phyloP scores from a whole-genome alignment of 441 rosid species.

The Corymbia calophylla region DNA sequence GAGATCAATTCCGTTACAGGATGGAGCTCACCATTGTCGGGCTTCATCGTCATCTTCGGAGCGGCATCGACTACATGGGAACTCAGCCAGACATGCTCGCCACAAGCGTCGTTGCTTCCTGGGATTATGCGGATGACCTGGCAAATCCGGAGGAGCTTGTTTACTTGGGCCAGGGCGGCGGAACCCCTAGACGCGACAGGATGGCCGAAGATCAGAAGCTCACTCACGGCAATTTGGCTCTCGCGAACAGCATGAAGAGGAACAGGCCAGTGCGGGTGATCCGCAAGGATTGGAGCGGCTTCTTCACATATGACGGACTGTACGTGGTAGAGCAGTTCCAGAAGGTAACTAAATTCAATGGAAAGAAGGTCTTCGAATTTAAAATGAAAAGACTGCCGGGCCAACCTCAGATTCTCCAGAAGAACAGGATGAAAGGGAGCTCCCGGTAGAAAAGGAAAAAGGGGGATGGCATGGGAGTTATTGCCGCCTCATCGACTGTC shows the following conservation, averaged over 20 bases:
- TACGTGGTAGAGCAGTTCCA: background rate
- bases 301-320: slow-evolving; percentile 4
- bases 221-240: background rate
- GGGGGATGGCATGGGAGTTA: too few species aligned
- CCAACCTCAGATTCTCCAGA: background rate
- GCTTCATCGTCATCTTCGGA: background rate
- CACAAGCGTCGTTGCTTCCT: slow-evolving; percentile 5
- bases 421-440: background rate
- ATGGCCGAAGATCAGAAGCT: slow-evolving; percentile 7
- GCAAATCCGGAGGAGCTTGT: background rate
- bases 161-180: slow-evolving; percentile 10
- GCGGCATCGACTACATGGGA: background rate
- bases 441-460: too few species aligned
- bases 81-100: background rate
- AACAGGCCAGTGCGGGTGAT: background rate
- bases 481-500: too few species aligned
- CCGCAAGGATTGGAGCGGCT: background rate
- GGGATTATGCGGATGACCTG: background rate
- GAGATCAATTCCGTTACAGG: slow-evolving; percentile 6
- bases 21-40: background rate
- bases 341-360: background rate
- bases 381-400: background rate
- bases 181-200: background rate
- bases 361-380: background rate
- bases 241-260: background rate